Base-by-base conservation (phyloP, 148 eudicot genomes). In the Dysphania ambrosioides region DNA sequence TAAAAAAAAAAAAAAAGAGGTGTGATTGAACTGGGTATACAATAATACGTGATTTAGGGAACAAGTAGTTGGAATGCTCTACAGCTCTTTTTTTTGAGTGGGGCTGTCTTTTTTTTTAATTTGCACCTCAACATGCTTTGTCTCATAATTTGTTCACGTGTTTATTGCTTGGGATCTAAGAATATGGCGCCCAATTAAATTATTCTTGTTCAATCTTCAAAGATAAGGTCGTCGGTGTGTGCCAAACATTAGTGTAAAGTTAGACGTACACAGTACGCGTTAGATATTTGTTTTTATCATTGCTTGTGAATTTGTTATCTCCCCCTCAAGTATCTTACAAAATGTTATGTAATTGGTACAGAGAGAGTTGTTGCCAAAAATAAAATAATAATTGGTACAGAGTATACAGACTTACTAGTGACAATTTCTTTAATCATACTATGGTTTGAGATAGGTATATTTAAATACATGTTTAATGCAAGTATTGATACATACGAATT, bases 141-240 rank as follows among this genome's bases (percentile, higher is more conserved):
- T n/a, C n/a, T n/a, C n/a, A n/a, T n/a, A n/a, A n/a, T 21, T 67
- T 67, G 8, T 51, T 72, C 75, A 72, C 75, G 75, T 72, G 66
- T 72, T 36, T 34, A 23, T 72, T 72, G 65, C 75, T 62, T 34
- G 34, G 51, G 53, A 24, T 55, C 51, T 36, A 35, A 26, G 42
- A 71, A 56, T 56, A 36, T 57, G 27, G 30, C 38, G 32, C 19
- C 10, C n/a, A 0, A 10, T 38, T 23, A 1, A 8, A 9, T 66
- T 10, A 36, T 19, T 8, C 0, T 38, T 36, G 38, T 35, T 51
- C 21, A 21, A 21, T 56, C 7, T n/a, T n/a, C n/a, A n/a, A 71
- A 56, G 74, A 71, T 35, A 56, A 71, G 74, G 49, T 55, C 64
- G 40, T 56, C n/a, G 30, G 56, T 70, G 38, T 7, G 21, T 11